Evolutionary conservation across 2,329 filamentous ascomycete species (phyloP).

Genomic region (Beauveria bassiana): DNA sequence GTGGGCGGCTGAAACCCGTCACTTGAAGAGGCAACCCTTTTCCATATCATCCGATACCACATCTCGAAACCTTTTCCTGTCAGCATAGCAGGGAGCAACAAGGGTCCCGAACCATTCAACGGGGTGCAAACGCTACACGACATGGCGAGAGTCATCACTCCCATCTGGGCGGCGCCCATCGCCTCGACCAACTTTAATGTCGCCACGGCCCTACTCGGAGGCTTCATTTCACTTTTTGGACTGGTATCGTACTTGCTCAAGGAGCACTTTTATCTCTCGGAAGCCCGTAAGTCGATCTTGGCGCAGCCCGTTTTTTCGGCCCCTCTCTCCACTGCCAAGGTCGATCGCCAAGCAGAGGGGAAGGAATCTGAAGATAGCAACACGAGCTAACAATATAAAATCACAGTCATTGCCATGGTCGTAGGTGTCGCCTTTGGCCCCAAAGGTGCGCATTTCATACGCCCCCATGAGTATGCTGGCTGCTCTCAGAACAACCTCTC

Average conservation of each 20-base stretch:
- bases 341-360: constrained; percentile 1
- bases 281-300: constrained; percentile 59
- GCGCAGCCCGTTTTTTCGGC: not conserved
- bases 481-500: constrained; percentile 18
- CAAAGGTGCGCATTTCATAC: constrained; percentile 66
- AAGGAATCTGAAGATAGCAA: not conserved
- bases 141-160: constrained; percentile 8
- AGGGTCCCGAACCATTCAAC: not conserved
- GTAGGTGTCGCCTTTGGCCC: constrained; percentile 75
- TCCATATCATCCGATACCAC: not conserved
- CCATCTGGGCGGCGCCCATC: constrained; percentile 33
- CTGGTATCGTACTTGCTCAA: constrained; percentile 85
- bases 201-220: constrained; percentile 70
- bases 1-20: constrained; percentile 10
- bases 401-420: constrained; percentile 70
- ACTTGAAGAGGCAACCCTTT: not conserved
- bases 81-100: not conserved
- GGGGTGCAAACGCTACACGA: not conserved
- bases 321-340: not conserved
- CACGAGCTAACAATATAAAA: not conserved
- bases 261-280: constrained; percentile 83
- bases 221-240: constrained; percentile 84
- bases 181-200: constrained; percentile 75
- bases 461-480: constrained; percentile 65
- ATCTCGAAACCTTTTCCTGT: not conserved